Evolutionary conservation across 2,329 filamentous ascomycete species (phyloP).

Genomic region (Ophiocordyceps sinensis): DNA sequence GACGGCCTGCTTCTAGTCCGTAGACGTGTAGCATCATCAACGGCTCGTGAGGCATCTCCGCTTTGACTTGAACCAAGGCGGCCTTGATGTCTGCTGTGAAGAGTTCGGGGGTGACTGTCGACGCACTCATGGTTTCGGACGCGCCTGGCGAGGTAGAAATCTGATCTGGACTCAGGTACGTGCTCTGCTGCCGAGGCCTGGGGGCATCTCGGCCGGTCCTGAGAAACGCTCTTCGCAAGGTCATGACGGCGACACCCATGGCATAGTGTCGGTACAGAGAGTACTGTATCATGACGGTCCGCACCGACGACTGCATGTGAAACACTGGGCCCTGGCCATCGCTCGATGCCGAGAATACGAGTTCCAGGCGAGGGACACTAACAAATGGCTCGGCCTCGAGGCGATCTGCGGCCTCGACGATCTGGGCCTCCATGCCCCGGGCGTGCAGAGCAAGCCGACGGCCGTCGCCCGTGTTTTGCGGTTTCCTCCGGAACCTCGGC

Average conservation of each 20-base stretch:
- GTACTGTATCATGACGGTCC: slow-evolving; percentile 70
- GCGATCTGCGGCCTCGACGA: slow-evolving; percentile 74
- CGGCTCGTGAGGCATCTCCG: slow-evolving; percentile 78
- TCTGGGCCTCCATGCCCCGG: slow-evolving; percentile 74
- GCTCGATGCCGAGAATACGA: slow-evolving; percentile 71
- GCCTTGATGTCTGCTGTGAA: slow-evolving; percentile 72
- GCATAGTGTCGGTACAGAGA: slow-evolving; percentile 91
- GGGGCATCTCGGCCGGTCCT: slow-evolving; percentile 30
- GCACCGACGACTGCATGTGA: slow-evolving; percentile 69
- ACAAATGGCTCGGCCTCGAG: slow-evolving; percentile 79
- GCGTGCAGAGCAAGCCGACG: slow-evolving; percentile 68
- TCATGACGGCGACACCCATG: slow-evolving; percentile 64
- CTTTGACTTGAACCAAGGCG: slow-evolving; percentile 74
- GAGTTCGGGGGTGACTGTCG: slow-evolving; percentile 41
- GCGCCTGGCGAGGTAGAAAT: slow-evolving; percentile 17
- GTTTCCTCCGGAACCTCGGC: slow-evolving; percentile 34
- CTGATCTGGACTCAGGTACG: slow-evolving; percentile 13
- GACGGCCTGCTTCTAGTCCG: slow-evolving; percentile 65
- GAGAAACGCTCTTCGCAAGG: slow-evolving; percentile 57
- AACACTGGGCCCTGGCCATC: slow-evolving; percentile 80
- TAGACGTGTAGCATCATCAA: slow-evolving; percentile 82
- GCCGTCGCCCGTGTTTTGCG: slow-evolving; percentile 53
- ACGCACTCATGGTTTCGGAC: slow-evolving; percentile 16
- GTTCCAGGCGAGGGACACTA: slow-evolving; percentile 72
- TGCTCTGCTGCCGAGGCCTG: slow-evolving; percentile 17